Percentiles rank a stretch among this genome's conserved stretches.
Evolutionary conservation across 1,284 basidiomycete species (phyloP).

Genomic region (Heliocybe sulcata): DNA sequence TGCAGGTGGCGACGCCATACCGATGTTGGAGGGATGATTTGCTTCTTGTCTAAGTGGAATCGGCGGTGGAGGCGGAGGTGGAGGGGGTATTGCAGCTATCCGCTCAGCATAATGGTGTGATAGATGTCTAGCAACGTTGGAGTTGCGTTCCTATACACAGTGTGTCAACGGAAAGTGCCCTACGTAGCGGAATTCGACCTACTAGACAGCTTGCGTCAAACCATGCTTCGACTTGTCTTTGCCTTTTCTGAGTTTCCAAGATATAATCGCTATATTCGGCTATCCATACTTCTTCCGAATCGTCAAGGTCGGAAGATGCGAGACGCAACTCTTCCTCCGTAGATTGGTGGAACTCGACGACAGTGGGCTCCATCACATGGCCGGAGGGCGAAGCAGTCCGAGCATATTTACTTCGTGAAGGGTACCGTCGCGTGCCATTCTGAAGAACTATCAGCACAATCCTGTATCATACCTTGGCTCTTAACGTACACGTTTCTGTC

Average conservation of each 20-base stretch:
- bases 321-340: slow-evolving; percentile 41
- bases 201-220: slow-evolving; percentile 62
- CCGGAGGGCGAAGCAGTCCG: slow-evolving; percentile 27
- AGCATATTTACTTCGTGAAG: slow-evolving; percentile 32
- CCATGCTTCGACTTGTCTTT: slow-evolving; percentile 61
- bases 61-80: slow-evolving; percentile 34
- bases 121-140: slow-evolving; percentile 47
- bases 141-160: slow-evolving; percentile 55
- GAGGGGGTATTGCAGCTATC: slow-evolving; percentile 56
- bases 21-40: slow-evolving; percentile 27
- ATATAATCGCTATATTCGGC: slow-evolving; percentile 61
- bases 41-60: slow-evolving; percentile 28
- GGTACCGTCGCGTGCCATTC: slow-evolving; percentile 32
- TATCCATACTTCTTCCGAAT: slow-evolving; percentile 69
- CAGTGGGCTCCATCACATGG: slow-evolving; percentile 22
- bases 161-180: no score
- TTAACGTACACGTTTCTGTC: slow-evolving; percentile 44
- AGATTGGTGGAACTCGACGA: slow-evolving; percentile 25
- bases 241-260: slow-evolving; percentile 62
- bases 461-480: neutral
- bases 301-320: slow-evolving; percentile 69
- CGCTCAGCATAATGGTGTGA: slow-evolving; percentile 60
- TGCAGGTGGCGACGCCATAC: slow-evolving; percentile 13
- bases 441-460: slow-evolving; percentile 12
- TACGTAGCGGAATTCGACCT: slow-evolving; percentile 18